A percentile compares a stretch with the other conserved stretches of the same genome.
Conservation (phyloP, 805 yeast genomes). For the Candida michaelii region DNA sequence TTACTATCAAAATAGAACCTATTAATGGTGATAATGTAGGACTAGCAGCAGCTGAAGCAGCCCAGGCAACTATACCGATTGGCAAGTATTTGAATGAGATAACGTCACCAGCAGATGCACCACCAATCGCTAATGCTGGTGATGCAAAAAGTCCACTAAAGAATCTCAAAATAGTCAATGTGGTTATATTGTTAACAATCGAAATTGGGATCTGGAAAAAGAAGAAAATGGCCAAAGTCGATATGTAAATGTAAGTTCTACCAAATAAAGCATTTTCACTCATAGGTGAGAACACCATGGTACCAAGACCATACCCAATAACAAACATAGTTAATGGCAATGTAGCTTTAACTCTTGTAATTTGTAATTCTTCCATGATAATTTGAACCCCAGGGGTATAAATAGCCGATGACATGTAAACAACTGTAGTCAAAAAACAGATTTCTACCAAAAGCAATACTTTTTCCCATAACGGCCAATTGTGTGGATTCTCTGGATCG, state of each 20-base stretch:
- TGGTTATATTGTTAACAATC: slow-evolving; percentile 49
- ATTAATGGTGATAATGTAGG: slow-evolving; percentile 58
- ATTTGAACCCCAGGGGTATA: slow-evolving; percentile 52
- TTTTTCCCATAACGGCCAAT: slow-evolving; percentile 51
- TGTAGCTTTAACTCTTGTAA: slow-evolving; percentile 37
- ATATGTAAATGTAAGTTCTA: slow-evolving; percentile 49
- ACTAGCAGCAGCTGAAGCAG: slow-evolving; percentile 53
- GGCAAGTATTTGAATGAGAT: slow-evolving; percentile 42
- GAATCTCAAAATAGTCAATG: slow-evolving; percentile 51
- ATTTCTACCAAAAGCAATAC: slow-evolving; percentile 31
- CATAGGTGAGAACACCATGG: slow-evolving; percentile 58
- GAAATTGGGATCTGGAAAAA: slow-evolving; percentile 61
- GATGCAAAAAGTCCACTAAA: slow-evolving; percentile 55
- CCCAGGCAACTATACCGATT: slow-evolving; percentile 50
- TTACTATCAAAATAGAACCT: slow-evolving; percentile 52
- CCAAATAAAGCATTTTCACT: slow-evolving; percentile 57
- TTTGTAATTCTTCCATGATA: slow-evolving; percentile 44
- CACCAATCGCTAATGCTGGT: slow-evolving; percentile 59
- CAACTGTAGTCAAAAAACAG: slow-evolving; percentile 29
- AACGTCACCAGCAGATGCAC: slow-evolving; percentile 56
- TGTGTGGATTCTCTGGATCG: slow-evolving; percentile 57
- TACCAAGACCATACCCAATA: slow-evolving; percentile 63
- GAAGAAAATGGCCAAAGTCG: slow-evolving; percentile 48
- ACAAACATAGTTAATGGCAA: slow-evolving; percentile 58
- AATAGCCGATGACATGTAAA: slow-evolving; percentile 52